A percentile compares a stretch with the other conserved stretches of the same genome.
Evolutionary conservation across 1,284 basidiomycete species (phyloP).

Genomic region (Bjerkandera adusta): DNA sequence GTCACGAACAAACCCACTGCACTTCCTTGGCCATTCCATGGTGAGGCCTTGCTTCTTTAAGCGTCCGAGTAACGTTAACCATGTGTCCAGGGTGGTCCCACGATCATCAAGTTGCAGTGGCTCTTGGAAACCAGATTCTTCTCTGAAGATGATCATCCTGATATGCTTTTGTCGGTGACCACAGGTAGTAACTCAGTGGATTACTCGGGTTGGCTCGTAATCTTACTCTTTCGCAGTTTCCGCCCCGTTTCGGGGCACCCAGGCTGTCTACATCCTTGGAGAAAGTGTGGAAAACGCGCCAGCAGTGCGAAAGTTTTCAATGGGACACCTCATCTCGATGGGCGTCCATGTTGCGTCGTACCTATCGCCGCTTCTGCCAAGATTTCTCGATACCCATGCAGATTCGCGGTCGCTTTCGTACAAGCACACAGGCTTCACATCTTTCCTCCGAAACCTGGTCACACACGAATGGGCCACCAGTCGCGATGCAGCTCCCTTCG

Average conservation of each 20-base stretch:
- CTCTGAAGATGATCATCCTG: conserved; percentile 34
- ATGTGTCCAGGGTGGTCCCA: conserved; percentile 42
- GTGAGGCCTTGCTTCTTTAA: conserved; percentile 25
- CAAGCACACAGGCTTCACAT: conserved; percentile 32
- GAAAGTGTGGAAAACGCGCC: conserved; percentile 42
- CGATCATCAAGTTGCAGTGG: conserved; percentile 46
- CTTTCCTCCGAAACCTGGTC: conserved; percentile 39
- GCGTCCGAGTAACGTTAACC: too few species aligned
- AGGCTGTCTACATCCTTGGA: conserved; percentile 45
- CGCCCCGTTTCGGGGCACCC: conserved; percentile 48
- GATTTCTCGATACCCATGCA: conserved; percentile 40
- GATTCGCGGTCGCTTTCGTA: conserved; percentile 42
- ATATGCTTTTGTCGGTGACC: conserved; percentile 47
- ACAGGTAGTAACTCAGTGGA: conserved; percentile 37
- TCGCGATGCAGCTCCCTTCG: conserved; percentile 45
- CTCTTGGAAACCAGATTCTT: conserved; percentile 43
- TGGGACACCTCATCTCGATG: conserved; percentile 39
- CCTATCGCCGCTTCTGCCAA: conserved; percentile 40
- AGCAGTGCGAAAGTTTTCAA: conserved; percentile 38
- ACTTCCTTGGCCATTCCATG: conserved; percentile 56
- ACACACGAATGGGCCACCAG: conserved; percentile 49
- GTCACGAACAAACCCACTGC: conserved; percentile 42
- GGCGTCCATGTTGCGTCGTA: conserved; percentile 42
- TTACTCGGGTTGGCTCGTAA: neutral
- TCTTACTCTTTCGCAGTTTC: conserved; percentile 33